phyloP scores from a whole-genome alignment of 768 basidiomycete species.

The Suillus spraguei region DNA sequence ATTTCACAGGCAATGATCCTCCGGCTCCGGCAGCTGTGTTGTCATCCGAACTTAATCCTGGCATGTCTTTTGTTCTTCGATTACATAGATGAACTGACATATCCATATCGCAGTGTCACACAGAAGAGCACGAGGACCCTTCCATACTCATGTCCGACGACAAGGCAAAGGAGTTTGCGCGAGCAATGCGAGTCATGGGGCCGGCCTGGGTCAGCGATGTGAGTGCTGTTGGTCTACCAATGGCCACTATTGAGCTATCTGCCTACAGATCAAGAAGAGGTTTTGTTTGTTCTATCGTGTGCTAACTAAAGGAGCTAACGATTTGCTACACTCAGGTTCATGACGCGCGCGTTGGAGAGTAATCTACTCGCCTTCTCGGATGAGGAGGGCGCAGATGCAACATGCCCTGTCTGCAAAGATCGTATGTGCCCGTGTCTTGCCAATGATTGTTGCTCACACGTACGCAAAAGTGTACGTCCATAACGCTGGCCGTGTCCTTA shows the following conservation, averaged over 20 bases:
- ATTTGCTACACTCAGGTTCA: slow-evolving; percentile 36
- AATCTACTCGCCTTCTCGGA: slow-evolving; percentile 50
- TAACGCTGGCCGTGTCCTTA: slow-evolving; percentile 59
- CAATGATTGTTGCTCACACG: background rate
- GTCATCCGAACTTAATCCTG: slow-evolving; percentile 71
- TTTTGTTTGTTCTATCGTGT: slow-evolving; percentile 12
- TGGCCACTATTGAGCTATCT: background rate
- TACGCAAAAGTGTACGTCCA: slow-evolving; percentile 44
- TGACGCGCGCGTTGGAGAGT: slow-evolving; percentile 47
- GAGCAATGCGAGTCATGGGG: slow-evolving; percentile 50
- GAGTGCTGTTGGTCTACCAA: background rate
- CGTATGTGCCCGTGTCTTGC: slow-evolving; percentile 36
- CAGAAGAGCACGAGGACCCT: slow-evolving; percentile 53
- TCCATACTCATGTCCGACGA: slow-evolving; percentile 48
- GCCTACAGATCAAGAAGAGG: slow-evolving; percentile 40
- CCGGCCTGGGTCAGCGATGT: slow-evolving; percentile 39
- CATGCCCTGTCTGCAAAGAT: slow-evolving; percentile 72
- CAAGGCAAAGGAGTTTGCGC: slow-evolving; percentile 55
- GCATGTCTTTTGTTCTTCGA: slow-evolving; percentile 37
- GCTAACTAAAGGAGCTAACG: background rate
- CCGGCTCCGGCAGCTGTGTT: slow-evolving; percentile 72
- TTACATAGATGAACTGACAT: background rate
- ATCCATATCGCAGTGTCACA: slow-evolving; percentile 35
- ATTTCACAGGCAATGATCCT: slow-evolving; percentile 64
- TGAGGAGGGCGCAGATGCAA: slow-evolving; percentile 45